Conservation (phyloP, 129 eudicot genomes). For the Chrysanthemum lavandulifolium region DNA sequence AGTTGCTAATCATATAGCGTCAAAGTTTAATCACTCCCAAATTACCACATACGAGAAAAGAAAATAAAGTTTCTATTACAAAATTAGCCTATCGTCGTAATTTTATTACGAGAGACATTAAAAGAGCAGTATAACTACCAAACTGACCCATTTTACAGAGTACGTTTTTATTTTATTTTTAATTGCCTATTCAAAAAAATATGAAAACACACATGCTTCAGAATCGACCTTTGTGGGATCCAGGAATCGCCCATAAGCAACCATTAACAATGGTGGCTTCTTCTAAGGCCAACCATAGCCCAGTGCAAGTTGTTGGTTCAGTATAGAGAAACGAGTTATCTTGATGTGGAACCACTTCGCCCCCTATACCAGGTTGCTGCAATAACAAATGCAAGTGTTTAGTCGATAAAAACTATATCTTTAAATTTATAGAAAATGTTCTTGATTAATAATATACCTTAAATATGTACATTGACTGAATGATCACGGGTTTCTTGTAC, state of each 20-base stretch:
- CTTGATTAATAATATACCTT: slow-evolving; percentile 46
- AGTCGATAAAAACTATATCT: neutral
- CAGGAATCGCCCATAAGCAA: slow-evolving; percentile 99
- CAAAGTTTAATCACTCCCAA: too few relatives aligned
- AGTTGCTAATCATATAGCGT: too few relatives aligned
- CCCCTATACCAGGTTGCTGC: slow-evolving; percentile 99
- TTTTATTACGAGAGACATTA: too few relatives aligned
- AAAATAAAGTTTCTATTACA: too few relatives aligned
- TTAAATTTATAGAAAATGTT: neutral
- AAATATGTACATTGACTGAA: slow-evolving; percentile 98
- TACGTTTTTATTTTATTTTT: too few relatives aligned
- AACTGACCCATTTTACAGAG: too few relatives aligned
- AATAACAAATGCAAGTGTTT: neutral
- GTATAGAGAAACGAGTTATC: slow-evolving; percentile 93
- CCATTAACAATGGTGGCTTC: slow-evolving; percentile 87
- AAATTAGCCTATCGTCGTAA: too few relatives aligned
- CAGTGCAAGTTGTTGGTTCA: slow-evolving; percentile 89
- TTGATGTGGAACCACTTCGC: slow-evolving; percentile 97
- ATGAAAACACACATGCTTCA: neutral
- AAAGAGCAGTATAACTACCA: too few relatives aligned
- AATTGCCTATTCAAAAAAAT: neutral
- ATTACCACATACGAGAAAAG: too few relatives aligned
- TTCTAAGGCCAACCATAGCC: slow-evolving; percentile 95
- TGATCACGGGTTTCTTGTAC: slow-evolving; percentile 83
- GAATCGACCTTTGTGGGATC: slow-evolving; percentile 75